Evolutionary conservation across 805 yeast species (phyloP).

Genomic region (Lipomyces lipofer): DNA sequence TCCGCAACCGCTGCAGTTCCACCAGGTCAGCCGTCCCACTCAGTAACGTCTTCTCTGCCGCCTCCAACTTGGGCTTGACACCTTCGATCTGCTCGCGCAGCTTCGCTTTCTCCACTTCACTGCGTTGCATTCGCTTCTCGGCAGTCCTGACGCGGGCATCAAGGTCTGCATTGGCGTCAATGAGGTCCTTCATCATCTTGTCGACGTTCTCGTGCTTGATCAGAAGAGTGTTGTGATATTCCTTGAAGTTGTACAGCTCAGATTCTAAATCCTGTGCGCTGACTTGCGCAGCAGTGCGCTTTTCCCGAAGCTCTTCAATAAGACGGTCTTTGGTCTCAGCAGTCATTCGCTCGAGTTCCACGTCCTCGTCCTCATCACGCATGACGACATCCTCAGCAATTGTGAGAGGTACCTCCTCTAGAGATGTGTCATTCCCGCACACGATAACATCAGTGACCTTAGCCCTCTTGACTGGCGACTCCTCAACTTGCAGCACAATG

Average conservation of each 20-base stretch:
- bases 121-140: conserved; percentile 34
- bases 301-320: background rate
- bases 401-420: no score
- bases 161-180: conserved; percentile 15
- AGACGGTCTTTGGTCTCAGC: background rate
- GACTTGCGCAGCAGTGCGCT: conserved; percentile 1
- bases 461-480: background rate
- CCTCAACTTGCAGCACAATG: background rate
- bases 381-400: background rate
- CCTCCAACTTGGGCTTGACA: conserved; percentile 38
- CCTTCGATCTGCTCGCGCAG: conserved; percentile 35
- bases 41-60: conserved; percentile 34
- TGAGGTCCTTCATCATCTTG: background rate
- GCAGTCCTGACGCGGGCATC: conserved; percentile 31
- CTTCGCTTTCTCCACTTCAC: conserved; percentile 29
- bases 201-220: conserved; percentile 3
- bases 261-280: conserved; percentile 3
- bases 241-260: background rate
- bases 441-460: no score
- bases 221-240: background rate
- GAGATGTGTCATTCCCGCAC: no score
- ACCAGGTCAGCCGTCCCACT: conserved; percentile 32
- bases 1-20: conserved; percentile 44
- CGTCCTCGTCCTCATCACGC: background rate
- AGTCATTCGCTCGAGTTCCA: background rate